Percentiles rank a stretch among this genome's conserved stretches.
Conservation (phyloP, 2,329 filamentous ascomycete genomes). For the Calonectria honghensis region DNA sequence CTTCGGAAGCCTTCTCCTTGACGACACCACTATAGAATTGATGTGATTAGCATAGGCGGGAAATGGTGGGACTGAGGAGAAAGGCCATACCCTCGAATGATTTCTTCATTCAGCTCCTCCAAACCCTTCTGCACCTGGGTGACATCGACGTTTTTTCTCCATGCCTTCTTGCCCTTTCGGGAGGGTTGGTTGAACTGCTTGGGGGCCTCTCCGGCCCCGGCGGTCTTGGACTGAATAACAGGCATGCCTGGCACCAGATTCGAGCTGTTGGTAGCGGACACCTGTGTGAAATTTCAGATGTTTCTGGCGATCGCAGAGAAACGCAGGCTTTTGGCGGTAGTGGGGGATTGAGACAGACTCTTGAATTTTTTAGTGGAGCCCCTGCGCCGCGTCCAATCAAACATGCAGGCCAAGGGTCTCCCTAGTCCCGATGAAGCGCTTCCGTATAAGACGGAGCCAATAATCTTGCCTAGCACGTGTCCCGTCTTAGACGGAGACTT, state of each 20-base stretch:
- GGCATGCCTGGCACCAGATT: constrained; percentile 67
- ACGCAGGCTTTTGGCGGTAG: constrained; percentile 42
- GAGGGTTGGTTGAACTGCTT: constrained; percentile 91
- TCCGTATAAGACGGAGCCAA: constrained; percentile 38
- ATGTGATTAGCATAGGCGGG: constrained; percentile 43
- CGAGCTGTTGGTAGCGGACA: constrained; percentile 43
- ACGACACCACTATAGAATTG: constrained; percentile 82
- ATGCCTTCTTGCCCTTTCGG: constrained; percentile 98
- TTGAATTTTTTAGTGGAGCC: constrained; percentile 57
- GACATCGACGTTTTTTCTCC: constrained; percentile 98
- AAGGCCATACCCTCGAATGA: constrained; percentile 85
- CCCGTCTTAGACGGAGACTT: constrained; percentile 38
- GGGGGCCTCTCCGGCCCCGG: constrained; percentile 76
- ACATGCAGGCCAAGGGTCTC: constrained; percentile 21
- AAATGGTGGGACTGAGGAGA: neutral
- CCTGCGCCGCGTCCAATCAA: constrained; percentile 25
- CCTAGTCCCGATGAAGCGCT: constrained; percentile 36
- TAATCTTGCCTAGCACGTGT: constrained; percentile 55
- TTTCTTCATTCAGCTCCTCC: constrained; percentile 88
- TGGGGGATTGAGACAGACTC: constrained; percentile 52
- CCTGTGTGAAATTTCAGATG: constrained; percentile 40
- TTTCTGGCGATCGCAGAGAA: constrained; percentile 42
- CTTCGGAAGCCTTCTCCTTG: constrained; percentile 85
- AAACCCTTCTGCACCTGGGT: constrained; percentile 89
- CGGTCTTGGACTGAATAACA: constrained; percentile 66